phyloP scores from a whole-genome alignment of 352 stramenopile genomes.

The Phytophthora europaea region DNA sequence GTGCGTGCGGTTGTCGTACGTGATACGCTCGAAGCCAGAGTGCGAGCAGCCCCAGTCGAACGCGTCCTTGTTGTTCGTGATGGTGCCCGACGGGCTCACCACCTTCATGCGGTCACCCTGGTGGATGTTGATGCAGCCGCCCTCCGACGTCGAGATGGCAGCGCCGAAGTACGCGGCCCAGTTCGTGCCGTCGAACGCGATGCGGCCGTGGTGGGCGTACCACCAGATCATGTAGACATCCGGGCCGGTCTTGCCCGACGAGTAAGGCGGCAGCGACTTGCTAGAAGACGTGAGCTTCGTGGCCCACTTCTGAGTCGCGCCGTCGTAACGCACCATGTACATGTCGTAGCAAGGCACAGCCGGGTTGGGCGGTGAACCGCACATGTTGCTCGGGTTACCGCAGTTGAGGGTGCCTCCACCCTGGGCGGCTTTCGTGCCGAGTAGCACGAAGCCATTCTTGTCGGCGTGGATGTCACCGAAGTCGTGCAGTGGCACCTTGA shows the following conservation, averaged over 20 bases:
- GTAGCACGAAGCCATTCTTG: too few relatives aligned
- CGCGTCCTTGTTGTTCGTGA: conserved; percentile 41
- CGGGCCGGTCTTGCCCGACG: conserved; percentile 38
- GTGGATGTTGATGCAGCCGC: conserved; percentile 69
- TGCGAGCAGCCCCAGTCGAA: conserved; percentile 69
- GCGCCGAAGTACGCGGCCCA: conserved; percentile 65
- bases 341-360: too few relatives aligned
- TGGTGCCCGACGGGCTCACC: conserved; percentile 35
- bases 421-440: too few relatives aligned
- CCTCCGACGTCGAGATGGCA: conserved; percentile 51
- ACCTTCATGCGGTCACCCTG: conserved; percentile 71
- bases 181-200: conserved; percentile 62
- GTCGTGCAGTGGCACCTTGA: conserved; percentile 29
- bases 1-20: conserved; percentile 52
- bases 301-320: conserved; percentile 54
- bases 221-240: conserved; percentile 69
- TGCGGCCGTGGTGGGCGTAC: conserved; percentile 66
- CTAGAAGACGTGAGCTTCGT: conserved; percentile 67
- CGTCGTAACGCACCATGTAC: conserved; percentile 43
- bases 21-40: conserved; percentile 60
- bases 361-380: too few relatives aligned
- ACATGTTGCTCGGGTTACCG: too few relatives aligned
- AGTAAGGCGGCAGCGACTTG: conserved; percentile 56
- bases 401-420: too few relatives aligned
- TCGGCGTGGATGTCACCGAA: too few relatives aligned